Evolutionary conservation across 164 flowering plant genomes (phyloP).

Genomic region (Paratinospora sagittata): DNA sequence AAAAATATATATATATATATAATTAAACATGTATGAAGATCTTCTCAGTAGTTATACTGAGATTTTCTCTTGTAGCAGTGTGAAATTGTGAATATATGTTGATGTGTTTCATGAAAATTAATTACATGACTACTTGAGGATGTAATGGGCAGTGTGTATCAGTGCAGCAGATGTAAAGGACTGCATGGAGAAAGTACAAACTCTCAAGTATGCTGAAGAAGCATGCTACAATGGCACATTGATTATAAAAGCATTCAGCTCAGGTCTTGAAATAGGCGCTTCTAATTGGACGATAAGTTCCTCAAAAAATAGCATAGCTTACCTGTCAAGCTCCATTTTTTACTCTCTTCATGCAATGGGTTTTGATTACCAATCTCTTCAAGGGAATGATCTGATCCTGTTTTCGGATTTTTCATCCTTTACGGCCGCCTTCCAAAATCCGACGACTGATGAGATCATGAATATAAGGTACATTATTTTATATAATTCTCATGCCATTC

Average conservation of each 20-base stretch:
- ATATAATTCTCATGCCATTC: not conserved
- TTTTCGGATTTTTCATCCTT: constrained; percentile 65
- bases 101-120: not conserved
- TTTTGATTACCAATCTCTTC: constrained; percentile 63
- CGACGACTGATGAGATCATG: constrained; percentile 6
- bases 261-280: constrained; percentile 85
- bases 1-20: too few relatives aligned
- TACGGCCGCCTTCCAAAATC: constrained; percentile 3
- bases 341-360: constrained; percentile 52
- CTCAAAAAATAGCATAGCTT: constrained; percentile 46
- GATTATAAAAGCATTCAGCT: constrained; percentile 65
- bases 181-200: constrained; percentile 55
- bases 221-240: constrained; percentile 65
- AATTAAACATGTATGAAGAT: not conserved
- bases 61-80: not conserved
- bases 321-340: constrained; percentile 58
- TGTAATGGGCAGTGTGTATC: constrained; percentile 22
- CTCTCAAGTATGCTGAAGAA: constrained; percentile 79
- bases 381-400: constrained; percentile 51
- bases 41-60: too few relatives aligned
- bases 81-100: too few relatives aligned
- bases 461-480: constrained; percentile 17
- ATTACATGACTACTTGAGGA: not conserved
- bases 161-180: constrained; percentile 78
- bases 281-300: constrained; percentile 70